Evolutionary conservation across 371 early-diverging fungal genomes (phyloP).

Genomic region (Mortierella sp.): DNA sequence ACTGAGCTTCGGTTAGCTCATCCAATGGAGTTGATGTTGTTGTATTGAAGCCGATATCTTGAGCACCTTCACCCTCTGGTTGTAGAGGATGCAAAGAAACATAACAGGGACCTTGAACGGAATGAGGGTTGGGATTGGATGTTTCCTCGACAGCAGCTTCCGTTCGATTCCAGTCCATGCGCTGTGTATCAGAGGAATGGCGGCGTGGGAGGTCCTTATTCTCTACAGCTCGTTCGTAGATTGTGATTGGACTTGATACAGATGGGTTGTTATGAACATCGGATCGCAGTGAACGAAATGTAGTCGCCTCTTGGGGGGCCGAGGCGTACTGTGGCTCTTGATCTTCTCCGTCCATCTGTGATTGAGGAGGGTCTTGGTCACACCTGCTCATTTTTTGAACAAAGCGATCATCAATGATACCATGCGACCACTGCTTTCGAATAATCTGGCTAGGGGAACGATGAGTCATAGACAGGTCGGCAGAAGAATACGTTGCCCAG

Average conservation of each 20-base stretch:
- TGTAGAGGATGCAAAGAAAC: background rate
- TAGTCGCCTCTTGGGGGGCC: background rate
- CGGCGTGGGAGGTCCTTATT: background rate
- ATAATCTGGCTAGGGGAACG: constrained; percentile 14
- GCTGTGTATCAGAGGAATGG: background rate
- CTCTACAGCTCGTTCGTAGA: background rate
- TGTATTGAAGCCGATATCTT: background rate
- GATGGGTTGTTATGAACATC: background rate
- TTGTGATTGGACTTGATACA: background rate
- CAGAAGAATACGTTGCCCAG: constrained; percentile 32
- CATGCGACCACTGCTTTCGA: constrained; percentile 1
- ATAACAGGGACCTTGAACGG: background rate
- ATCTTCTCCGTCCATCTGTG: background rate
- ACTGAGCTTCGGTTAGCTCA: background rate
- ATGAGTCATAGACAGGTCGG: constrained; percentile 17
- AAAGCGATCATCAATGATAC: constrained; percentile 18
- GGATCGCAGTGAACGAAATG: background rate
- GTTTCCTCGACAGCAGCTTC: background rate
- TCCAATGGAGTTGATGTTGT: background rate
- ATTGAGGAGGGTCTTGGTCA: constrained; percentile 3
- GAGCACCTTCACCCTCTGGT: background rate
- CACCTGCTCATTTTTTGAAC: constrained; percentile 3
- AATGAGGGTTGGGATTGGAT: background rate
- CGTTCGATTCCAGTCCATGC: background rate
- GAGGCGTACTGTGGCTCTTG: background rate